phyloP scores from a whole-genome alignment of 345 rosid genomes.

The Chamaenerion angustifolium region DNA sequence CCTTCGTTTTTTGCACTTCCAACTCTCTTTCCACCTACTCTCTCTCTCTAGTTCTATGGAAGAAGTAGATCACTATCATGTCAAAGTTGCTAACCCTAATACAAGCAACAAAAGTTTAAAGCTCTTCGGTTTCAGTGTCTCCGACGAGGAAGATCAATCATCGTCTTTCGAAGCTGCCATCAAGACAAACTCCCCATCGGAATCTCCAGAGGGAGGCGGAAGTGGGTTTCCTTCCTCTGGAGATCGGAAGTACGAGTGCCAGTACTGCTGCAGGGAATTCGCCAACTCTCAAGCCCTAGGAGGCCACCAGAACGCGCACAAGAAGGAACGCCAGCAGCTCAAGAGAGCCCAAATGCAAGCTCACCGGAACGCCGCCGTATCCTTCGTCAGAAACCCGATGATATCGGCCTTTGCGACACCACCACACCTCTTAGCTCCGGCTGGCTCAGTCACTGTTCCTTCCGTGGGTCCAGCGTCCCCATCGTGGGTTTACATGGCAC shows the following conservation, averaged over 20 bases:
- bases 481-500: slow-evolving; percentile 83
- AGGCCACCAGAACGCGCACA: slow-evolving; percentile 82
- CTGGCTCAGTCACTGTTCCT: slow-evolving; percentile 30
- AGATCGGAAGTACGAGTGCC: slow-evolving; percentile 76
- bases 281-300: slow-evolving; percentile 76
- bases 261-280: slow-evolving; percentile 63
- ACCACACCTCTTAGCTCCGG: slow-evolving; percentile 48
- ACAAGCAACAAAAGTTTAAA: slow-evolving; percentile 36
- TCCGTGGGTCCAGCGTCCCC: slow-evolving; percentile 17
- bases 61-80: slow-evolving; percentile 26
- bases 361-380: slow-evolving; percentile 43
- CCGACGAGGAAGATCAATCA: slow-evolving; percentile 46
- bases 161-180: slow-evolving; percentile 5
- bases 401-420: slow-evolving; percentile 84
- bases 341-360: slow-evolving; percentile 70
- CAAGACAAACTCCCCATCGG: too few species aligned
- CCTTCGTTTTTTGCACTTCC: slow-evolving; percentile 14
- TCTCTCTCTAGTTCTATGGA: slow-evolving; percentile 8
- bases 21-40: background rate
- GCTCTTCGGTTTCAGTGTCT: slow-evolving; percentile 77
- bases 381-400: slow-evolving; percentile 64
- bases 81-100: slow-evolving; percentile 12
- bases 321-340: slow-evolving; percentile 68
- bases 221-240: slow-evolving; percentile 14
- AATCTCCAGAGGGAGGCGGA: slow-evolving; percentile 13